Percentiles rank a stretch among this genome's conserved stretches.
These are phyloP conservation scores for Tulasnella sp. DNA, from an alignment of 768 basidiomycete species.

Conservation along the genomic window DNA sequence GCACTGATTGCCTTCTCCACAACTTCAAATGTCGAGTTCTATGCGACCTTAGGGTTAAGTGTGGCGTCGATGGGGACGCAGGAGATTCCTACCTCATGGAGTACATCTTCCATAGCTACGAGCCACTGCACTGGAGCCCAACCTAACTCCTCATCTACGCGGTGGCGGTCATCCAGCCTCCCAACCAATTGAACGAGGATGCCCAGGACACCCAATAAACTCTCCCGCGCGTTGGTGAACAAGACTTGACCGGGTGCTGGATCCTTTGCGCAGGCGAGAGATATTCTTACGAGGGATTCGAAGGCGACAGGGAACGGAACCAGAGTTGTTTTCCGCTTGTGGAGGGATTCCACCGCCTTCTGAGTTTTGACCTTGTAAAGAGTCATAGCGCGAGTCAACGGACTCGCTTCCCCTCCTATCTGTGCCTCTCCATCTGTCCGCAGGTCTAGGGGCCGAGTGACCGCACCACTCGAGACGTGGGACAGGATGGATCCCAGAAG, in stretches of 20 bases:
- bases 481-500: neutral
- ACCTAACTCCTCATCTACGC: neutral
- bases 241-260: neutral
- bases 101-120: conserved; percentile 35
- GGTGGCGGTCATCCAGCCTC: neutral
- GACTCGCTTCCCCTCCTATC: neutral
- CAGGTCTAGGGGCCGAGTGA: neutral
- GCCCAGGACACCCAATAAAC: conserved; percentile 42
- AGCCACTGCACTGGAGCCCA: conserved; percentile 67
- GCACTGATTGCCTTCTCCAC: conserved; percentile 54
- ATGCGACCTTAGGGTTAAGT: neutral
- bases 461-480: neutral
- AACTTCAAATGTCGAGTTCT: conserved; percentile 55
- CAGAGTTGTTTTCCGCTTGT: conserved; percentile 17
- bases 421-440: neutral
- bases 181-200: conserved; percentile 27
- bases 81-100: conserved; percentile 46
- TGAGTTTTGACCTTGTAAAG: neutral
- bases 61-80: neutral
- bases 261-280: conserved; percentile 31
- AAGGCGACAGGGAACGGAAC: conserved; percentile 49
- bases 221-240: conserved; percentile 33
- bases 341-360: conserved; percentile 16
- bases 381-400: neutral
- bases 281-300: conserved; percentile 41